Base-by-base conservation (phyloP, 768 basidiomycete species). In the Phanerodontia chrysosporium region DNA sequence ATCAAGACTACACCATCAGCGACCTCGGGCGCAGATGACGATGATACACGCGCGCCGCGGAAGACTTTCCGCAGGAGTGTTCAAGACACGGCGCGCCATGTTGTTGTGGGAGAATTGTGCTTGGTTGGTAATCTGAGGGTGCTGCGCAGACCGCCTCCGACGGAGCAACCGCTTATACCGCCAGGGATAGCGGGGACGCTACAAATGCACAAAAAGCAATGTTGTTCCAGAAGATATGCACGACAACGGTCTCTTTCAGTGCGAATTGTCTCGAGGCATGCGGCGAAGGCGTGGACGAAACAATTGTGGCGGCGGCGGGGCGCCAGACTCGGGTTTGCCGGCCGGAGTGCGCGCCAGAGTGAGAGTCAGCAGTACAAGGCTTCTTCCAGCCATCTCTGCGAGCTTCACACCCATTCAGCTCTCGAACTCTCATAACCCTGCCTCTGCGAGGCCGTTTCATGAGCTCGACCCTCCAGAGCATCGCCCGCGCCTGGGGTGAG, bases 401-500 rank as follows among this genome's bases (percentile, higher is more conserved):
- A 27, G 21, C 35, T 24, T 57, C 36, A 35, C 48, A 52, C 54
- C 16, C 56, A 27, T 51, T 22, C 57, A 51, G 28, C 51, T 9
- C 14, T 12, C 9, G 30, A 16, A 6, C 6, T 35, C 39, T 9
- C 18, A 42, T 12, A 42, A 10, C 25, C 16, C n/a, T 18, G 29
- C 51, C n/a, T 51, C 51, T 51, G 29, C 16, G 51, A 51, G 30
- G 51, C 51, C 21, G 4, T 32, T 25, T 69, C 69, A 67, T 57
- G n/a, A n/a, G n/a, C n/a, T n/a, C n/a, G n/a, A n/a, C n/a, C n/a
- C n/a, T n/a, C n/a, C n/a, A n/a, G n/a, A 66, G 58, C 69, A 66
- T 57, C 59, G 75, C 52, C 64, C 73, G n/a, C 35, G 58, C 66
- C 54, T 76, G 75, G 76, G 75, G 76, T 77, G 70, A 68, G 76